Percentiles rank a stretch among this genome's conserved stretches.
Evolutionary conservation across 768 basidiomycete genomes (phyloP).

Genomic region (Collybia sordida): DNA sequence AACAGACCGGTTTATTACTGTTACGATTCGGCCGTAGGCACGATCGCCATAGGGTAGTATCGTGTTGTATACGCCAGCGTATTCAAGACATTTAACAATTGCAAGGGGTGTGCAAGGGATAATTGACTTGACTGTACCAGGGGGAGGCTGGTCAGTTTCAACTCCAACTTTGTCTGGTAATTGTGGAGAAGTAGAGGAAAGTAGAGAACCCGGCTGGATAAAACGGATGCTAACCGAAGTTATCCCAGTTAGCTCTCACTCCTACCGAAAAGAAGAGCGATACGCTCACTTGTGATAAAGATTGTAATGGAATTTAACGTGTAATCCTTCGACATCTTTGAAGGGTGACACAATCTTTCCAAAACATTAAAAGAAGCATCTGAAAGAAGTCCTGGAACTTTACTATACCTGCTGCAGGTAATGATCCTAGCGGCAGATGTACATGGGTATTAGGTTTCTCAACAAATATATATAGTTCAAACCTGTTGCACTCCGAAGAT

Average conservation of each 20-base stretch:
- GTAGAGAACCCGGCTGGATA: constrained; percentile 75
- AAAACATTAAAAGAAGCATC: constrained; percentile 1
- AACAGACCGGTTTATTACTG: constrained; percentile 86
- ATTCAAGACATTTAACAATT: constrained; percentile 93
- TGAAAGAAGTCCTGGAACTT: background rate
- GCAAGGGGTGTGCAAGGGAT: constrained; percentile 97
- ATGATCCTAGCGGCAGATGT: constrained; percentile 64
- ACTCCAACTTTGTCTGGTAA: constrained; percentile 27
- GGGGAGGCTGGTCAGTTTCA: constrained; percentile 64
- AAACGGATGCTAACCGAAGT: constrained; percentile 77
- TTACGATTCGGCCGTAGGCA: constrained; percentile 89
- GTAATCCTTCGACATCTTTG: constrained; percentile 97
- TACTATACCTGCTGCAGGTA: constrained; percentile 85
- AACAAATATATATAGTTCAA: constrained; percentile 6
- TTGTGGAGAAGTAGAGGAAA: constrained; percentile 43
- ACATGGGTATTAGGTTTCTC: constrained; percentile 1
- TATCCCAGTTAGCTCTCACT: constrained; percentile 1
- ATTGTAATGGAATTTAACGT: constrained; percentile 95
- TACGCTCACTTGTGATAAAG: constrained; percentile 85
- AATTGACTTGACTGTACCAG: constrained; percentile 92
- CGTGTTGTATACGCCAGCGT: constrained; percentile 89
- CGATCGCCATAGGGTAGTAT: constrained; percentile 93
- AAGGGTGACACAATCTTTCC: constrained; percentile 85
- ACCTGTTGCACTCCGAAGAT: constrained; percentile 92
- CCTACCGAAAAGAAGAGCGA: background rate